Percentiles rank a stretch among this genome's conserved stretches.
Conservation (phyloP, 345 rosid genomes). For the Euphorbia tirucalli region DNA sequence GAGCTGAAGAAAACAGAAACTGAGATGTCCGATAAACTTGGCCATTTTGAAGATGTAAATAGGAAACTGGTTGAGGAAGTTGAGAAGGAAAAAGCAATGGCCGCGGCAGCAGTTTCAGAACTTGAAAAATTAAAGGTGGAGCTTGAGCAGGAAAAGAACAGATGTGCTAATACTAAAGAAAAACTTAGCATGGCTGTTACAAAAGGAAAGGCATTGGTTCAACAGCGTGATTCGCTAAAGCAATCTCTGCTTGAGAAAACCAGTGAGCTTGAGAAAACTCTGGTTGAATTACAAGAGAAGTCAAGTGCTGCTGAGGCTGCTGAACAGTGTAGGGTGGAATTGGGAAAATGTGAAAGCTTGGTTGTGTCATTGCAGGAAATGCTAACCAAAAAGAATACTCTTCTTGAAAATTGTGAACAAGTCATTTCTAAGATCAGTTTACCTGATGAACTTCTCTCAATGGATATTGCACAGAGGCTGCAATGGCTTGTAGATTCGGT, state of each 20-base stretch:
- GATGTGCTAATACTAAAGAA: conserved; percentile 77
- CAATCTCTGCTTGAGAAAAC: conserved; percentile 66
- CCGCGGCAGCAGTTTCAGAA: conserved; percentile 45
- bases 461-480: conserved; percentile 50
- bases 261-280: conserved; percentile 66
- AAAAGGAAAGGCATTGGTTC: conserved; percentile 92
- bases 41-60: conserved; percentile 54
- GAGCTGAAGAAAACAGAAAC: no score
- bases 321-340: conserved; percentile 51
- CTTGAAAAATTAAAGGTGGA: conserved; percentile 52
- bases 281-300: conserved; percentile 60
- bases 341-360: conserved; percentile 48
- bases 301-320: conserved; percentile 54
- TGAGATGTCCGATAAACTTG: conserved; percentile 43
- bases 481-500: conserved; percentile 46
- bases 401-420: conserved; percentile 56
- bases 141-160: conserved; percentile 74
- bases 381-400: conserved; percentile 42
- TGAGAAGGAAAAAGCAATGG: conserved; percentile 43
- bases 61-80: conserved; percentile 56
- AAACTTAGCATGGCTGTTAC: conserved; percentile 96
- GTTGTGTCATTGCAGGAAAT: conserved; percentile 64
- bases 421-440: conserved; percentile 41
- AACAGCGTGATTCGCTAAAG: conserved; percentile 80
- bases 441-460: conserved; percentile 55